Conservation (phyloP, 345 rosid genomes). For the Pistacia integerrima region DNA sequence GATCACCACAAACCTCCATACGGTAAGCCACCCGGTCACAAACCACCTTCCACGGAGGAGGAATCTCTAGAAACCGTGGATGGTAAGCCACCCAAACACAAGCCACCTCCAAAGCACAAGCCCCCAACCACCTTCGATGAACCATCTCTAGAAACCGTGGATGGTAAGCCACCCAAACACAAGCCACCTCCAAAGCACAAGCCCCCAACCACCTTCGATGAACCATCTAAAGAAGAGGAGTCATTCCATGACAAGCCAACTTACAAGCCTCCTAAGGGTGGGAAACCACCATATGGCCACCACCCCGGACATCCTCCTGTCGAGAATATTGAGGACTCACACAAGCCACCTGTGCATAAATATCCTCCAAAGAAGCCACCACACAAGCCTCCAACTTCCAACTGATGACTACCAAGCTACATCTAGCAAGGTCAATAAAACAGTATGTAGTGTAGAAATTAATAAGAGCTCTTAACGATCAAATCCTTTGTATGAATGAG, state of each 20-base stretch:
- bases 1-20: too few species aligned
- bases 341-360: not conserved
- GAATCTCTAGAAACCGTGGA: not conserved
- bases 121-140: not conserved
- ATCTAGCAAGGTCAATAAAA: too few species aligned
- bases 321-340: not conserved
- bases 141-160: not conserved
- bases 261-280: too few species aligned
- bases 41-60: not conserved
- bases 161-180: not conserved
- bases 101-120: not conserved
- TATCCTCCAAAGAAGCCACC: constrained; percentile 13
- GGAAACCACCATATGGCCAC: too few species aligned
- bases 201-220: not conserved
- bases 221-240: not conserved
- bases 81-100: not conserved
- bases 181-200: not conserved
- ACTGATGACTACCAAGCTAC: not conserved
- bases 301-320: too few species aligned
- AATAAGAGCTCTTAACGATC: not conserved
- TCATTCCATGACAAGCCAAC: not conserved
- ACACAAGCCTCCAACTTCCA: constrained; percentile 20
- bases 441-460: not conserved
- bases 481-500: not conserved
- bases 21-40: not conserved